Conservation (phyloP, 345 rosid species). For the Salix purpurea region DNA sequence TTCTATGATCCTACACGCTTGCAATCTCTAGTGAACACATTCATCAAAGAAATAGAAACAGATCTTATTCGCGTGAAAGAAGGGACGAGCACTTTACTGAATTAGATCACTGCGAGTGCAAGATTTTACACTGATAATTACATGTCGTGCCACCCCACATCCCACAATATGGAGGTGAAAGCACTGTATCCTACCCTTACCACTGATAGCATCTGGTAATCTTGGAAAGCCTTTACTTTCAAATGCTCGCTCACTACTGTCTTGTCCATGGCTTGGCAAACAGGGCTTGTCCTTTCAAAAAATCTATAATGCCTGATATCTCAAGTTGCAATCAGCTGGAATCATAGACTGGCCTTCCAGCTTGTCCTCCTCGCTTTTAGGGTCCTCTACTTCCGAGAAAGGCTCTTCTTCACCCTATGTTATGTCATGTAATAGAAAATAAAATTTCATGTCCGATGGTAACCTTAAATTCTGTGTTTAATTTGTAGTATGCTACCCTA, state of each 20-base stretch:
- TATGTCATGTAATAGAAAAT: neutral
- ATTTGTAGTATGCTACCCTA: neutral
- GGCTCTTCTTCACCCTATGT: constrained; percentile 30
- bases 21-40: too few species aligned
- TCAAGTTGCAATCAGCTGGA: neutral
- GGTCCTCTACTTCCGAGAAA: constrained; percentile 11
- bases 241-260: neutral
- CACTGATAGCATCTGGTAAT: neutral
- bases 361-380: constrained; percentile 5
- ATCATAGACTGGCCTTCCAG: neutral
- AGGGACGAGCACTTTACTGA: neutral
- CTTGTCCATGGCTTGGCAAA: neutral
- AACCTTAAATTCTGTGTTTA: neutral
- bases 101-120: neutral
- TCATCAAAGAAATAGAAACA: neutral
- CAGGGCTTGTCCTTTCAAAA: neutral
- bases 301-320: neutral
- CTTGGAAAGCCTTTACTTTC: neutral
- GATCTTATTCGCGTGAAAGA: neutral
- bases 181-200: neutral
- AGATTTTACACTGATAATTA: neutral
- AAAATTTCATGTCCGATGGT: neutral
- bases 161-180: neutral
- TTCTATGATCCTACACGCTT: too few species aligned
- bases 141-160: neutral